Percentiles rank a stretch among this genome's conserved stretches.
phyloP scores from a whole-genome alignment of 2,329 filamentous ascomycete genomes.

The Leptographium flavum region DNA sequence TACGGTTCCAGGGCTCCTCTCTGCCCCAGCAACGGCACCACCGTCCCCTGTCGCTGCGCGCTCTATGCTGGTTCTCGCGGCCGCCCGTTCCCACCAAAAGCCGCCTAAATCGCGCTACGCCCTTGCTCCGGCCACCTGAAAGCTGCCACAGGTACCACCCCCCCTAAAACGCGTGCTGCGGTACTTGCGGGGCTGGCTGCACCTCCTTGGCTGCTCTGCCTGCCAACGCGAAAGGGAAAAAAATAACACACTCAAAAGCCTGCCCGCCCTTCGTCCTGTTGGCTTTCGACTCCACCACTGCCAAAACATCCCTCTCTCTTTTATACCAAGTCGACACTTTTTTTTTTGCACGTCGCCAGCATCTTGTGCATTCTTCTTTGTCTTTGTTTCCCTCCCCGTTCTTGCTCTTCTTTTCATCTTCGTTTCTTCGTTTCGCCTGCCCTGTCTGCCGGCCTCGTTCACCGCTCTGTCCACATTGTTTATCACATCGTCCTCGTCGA shows the following conservation, averaged over 20 bases:
- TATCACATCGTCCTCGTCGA: background rate
- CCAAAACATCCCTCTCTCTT: constrained; percentile 14
- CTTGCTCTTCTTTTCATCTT: background rate
- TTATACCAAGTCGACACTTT: constrained; percentile 8
- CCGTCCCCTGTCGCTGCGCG: background rate
- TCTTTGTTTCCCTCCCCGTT: background rate
- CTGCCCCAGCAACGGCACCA: constrained; percentile 2
- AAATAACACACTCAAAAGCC: background rate
- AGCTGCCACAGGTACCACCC: background rate
- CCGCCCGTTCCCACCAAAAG: background rate
- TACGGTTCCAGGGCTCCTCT: background rate
- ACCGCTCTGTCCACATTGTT: too few relatives aligned
- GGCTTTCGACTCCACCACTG: constrained; percentile 12
- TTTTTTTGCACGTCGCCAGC: constrained; percentile 2
- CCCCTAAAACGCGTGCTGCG: background rate
- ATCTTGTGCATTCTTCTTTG: background rate
- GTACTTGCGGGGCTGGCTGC: background rate
- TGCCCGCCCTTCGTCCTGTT: background rate
- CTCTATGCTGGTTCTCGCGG: background rate
- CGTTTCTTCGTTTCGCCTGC: background rate
- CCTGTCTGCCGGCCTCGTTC: background rate
- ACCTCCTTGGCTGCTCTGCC: background rate
- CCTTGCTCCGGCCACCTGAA: background rate
- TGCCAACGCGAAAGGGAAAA: background rate
- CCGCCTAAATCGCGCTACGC: constrained; percentile 2